A percentile compares a stretch with the other conserved stretches of the same genome.
Conservation (phyloP, 805 yeast genomes). For the Nakazawaea ernobii region DNA sequence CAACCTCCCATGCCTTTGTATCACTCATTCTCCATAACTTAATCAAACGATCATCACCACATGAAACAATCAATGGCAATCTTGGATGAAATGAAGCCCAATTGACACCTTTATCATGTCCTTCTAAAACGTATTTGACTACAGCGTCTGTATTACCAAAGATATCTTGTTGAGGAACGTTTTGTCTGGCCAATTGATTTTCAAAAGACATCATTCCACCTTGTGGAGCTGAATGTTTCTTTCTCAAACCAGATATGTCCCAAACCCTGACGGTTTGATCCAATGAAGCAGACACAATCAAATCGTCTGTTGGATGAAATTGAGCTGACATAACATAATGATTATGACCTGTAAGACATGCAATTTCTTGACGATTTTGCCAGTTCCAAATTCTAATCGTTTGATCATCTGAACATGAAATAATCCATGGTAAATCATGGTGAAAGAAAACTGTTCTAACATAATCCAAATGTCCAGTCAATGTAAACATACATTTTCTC, state of each 20-base stretch:
- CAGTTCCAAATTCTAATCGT: conserved; percentile 99
- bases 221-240: conserved; percentile 80
- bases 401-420: conserved; percentile 95
- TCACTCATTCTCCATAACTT: conserved; percentile 98
- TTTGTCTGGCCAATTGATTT: conserved; percentile 52
- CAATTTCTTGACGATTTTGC: conserved; percentile 97
- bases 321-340: conserved; percentile 98
- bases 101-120: conserved; percentile 97
- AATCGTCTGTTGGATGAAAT: conserved; percentile 93
- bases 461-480: conserved; percentile 92
- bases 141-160: conserved; percentile 93
- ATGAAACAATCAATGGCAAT: conserved; percentile 88
- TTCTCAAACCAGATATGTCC: conserved; percentile 94
- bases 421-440: conserved; percentile 94
- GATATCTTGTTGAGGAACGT: conserved; percentile 80
- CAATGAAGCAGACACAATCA: conserved; percentile 90
- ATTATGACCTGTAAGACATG: conserved; percentile 95
- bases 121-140: conserved; percentile 93
- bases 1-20: conserved; percentile 98
- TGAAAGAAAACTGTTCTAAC: conserved; percentile 93
- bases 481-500: conserved; percentile 85
- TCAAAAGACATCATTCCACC: conserved; percentile 40
- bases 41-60: conserved; percentile 93
- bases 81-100: conserved; percentile 99
- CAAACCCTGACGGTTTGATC: conserved; percentile 99